Conservation (phyloP, 768 basidiomycete species). For the Sporobolomyces phaffii region DNA sequence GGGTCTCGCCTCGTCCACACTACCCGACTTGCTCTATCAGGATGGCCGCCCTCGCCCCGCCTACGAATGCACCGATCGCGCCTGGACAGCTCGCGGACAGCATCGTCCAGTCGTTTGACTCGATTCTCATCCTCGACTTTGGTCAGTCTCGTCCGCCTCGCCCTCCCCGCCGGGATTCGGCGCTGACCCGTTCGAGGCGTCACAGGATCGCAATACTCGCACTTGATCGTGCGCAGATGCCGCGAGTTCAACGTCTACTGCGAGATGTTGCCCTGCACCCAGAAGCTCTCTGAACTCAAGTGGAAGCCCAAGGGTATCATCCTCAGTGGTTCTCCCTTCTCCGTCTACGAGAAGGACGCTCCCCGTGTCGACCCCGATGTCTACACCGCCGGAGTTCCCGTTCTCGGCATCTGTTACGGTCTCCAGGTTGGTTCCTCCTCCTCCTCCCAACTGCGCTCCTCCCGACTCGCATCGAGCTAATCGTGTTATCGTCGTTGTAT, state of each 20-base stretch:
- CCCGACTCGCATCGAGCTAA: no score
- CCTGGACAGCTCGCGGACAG: slow-evolving; percentile 28
- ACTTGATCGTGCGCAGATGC: slow-evolving; percentile 94
- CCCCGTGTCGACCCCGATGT: slow-evolving; percentile 91
- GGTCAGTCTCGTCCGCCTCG: slow-evolving; percentile 63
- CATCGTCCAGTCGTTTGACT: slow-evolving; percentile 92
- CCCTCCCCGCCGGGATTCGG: background rate
- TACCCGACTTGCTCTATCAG: no score
- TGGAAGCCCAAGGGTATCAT: slow-evolving; percentile 98
- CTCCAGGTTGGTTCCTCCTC: slow-evolving; percentile 61
- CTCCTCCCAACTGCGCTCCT: no score
- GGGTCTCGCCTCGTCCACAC: background rate
- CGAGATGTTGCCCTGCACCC: slow-evolving; percentile 94
- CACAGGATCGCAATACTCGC: slow-evolving; percentile 50
- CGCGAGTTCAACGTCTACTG: slow-evolving; percentile 96
- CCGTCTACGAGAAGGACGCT: slow-evolving; percentile 85
- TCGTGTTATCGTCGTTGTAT: no score
- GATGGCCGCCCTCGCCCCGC: slow-evolving; percentile 22
- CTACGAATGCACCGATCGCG: background rate
- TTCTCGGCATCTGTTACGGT: slow-evolving; percentile 96
- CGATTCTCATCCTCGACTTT: slow-evolving; percentile 92
- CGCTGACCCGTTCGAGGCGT: background rate
- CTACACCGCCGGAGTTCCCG: slow-evolving; percentile 73
- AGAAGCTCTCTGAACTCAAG: slow-evolving; percentile 72
- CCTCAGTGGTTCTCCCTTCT: slow-evolving; percentile 95